Percentiles rank a stretch among this genome's conserved stretches.
These are phyloP conservation scores for Tetrapyrgos nigripes DNA, from an alignment of 1,284 basidiomycete species.

Conservation along the genomic window DNA sequence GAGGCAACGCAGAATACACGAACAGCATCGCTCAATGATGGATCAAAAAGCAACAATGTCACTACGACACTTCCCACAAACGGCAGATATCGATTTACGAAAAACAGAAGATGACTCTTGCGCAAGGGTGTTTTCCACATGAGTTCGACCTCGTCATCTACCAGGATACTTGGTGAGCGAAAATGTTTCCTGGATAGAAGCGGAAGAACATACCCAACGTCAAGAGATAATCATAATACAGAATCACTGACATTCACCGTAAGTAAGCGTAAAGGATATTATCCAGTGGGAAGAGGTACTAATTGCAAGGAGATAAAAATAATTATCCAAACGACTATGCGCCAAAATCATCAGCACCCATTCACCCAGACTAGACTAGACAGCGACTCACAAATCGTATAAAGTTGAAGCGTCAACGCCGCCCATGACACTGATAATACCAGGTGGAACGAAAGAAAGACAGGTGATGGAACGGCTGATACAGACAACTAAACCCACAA, in stretches of 20 bases:
- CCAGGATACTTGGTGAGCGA: not conserved
- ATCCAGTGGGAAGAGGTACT: not conserved
- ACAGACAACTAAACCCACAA: too few species aligned
- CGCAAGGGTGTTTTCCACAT: constrained; percentile 18
- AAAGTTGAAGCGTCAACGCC: not conserved
- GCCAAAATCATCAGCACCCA: not conserved
- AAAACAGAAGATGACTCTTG: constrained; percentile 21
- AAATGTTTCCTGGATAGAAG: not conserved
- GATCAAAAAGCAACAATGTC: constrained; percentile 12
- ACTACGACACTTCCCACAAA: constrained; percentile 21
- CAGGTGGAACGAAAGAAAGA: too few species aligned
- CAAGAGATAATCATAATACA: constrained; percentile 25
- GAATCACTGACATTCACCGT: constrained; percentile 21
- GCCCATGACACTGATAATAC: not conserved
- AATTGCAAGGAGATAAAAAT: constrained; percentile 15
- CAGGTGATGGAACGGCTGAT: too few species aligned
- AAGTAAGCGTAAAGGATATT: not conserved
- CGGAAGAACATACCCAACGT: constrained; percentile 15
- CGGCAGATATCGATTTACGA: constrained; percentile 23
- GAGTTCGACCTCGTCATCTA: constrained; percentile 19
- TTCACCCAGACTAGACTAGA: not conserved
- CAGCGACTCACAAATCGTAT: not conserved
- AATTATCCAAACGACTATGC: constrained; percentile 8
- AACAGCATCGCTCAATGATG: constrained; percentile 6
- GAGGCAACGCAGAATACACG: too few species aligned